A percentile compares a stretch with the other conserved stretches of the same genome.
Conservation (phyloP, 768 basidiomycete species). For the Steccherinum ochraceum region DNA sequence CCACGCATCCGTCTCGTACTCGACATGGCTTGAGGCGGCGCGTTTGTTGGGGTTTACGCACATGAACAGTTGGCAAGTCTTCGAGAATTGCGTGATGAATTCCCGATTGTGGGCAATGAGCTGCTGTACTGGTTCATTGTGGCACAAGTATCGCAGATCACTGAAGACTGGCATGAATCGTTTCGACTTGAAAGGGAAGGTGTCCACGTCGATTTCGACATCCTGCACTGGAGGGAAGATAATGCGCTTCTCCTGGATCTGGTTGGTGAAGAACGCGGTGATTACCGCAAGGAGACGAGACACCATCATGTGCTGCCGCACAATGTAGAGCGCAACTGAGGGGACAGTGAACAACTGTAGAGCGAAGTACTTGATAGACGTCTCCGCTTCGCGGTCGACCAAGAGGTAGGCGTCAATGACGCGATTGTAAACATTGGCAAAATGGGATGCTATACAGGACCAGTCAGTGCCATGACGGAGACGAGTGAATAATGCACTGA, state of each 20-base stretch:
- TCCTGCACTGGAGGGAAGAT: conserved; percentile 27
- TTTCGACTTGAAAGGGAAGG: conserved; percentile 87
- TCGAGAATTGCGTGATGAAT: conserved; percentile 65
- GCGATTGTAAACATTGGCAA: conserved; percentile 78
- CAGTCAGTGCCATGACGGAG: not conserved
- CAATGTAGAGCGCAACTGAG: conserved; percentile 74
- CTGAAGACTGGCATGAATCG: conserved; percentile 95
- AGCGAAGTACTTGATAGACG: conserved; percentile 90
- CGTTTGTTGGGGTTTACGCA: conserved; percentile 89
- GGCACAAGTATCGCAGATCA: conserved; percentile 80
- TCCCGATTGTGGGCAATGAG: conserved; percentile 65
- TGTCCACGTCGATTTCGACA: conserved; percentile 66
- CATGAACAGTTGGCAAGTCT: conserved; percentile 86
- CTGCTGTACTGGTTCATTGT: conserved; percentile 73
- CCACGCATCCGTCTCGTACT: conserved; percentile 97
- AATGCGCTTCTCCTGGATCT: conserved; percentile 71
- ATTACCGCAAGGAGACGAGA: conserved; percentile 78
- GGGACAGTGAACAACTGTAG: conserved; percentile 92
- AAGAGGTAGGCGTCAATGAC: conserved; percentile 90
- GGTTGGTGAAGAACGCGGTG: conserved; percentile 88
- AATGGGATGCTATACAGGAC: conserved; percentile 58
- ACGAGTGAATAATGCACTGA: conserved; percentile 30
- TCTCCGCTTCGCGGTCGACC: conserved; percentile 90
- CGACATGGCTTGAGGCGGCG: conserved; percentile 76
- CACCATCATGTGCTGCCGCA: conserved; percentile 66